These are phyloP conservation scores for Cercospora berteroae DNA, from an alignment of 2,329 filamentous ascomycete species.

Conservation along the genomic window DNA sequence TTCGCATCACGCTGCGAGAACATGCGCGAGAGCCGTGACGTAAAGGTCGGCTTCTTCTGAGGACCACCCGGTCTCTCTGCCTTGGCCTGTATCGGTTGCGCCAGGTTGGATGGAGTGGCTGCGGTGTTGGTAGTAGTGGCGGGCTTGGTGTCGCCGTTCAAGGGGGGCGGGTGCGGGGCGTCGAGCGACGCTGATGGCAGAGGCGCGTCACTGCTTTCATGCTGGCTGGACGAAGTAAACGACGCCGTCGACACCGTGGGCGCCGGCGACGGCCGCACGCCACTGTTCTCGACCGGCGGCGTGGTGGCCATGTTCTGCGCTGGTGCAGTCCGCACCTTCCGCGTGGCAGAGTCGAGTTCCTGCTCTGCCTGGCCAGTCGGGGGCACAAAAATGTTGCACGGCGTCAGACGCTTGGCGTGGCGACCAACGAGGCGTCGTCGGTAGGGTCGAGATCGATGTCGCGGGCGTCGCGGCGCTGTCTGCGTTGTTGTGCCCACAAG, in stretches of 20 bases:
- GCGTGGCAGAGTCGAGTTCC: neutral
- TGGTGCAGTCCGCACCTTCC: neutral
- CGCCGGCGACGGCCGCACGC: conserved; percentile 36
- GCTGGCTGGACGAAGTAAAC: conserved; percentile 37
- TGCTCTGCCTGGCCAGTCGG: neutral
- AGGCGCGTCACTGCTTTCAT: conserved; percentile 16
- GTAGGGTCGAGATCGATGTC: neutral
- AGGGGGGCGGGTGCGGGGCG: conserved; percentile 13
- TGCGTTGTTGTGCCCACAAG: neutral
- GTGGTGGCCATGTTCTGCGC: conserved; percentile 20
- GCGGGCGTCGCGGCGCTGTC: neutral
- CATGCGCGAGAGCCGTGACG: conserved; percentile 43
- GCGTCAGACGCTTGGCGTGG: conserved; percentile 1
- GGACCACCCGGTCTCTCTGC: conserved; percentile 27
- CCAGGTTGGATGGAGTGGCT: conserved; percentile 1
- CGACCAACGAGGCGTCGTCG: neutral
- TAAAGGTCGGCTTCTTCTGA: conserved; percentile 42
- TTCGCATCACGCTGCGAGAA: conserved; percentile 41
- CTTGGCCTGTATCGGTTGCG: neutral
- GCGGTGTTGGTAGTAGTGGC: neutral
- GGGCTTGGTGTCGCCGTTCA: conserved; percentile 25
- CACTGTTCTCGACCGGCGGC: conserved; percentile 11
- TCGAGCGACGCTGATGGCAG: conserved; percentile 13
- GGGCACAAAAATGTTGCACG: neutral
- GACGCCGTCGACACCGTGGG: conserved; percentile 42